Percentiles rank a stretch among this genome's conserved stretches.
Conservation (phyloP, 441 rosid genomes). For the Jatropha podagrica region DNA sequence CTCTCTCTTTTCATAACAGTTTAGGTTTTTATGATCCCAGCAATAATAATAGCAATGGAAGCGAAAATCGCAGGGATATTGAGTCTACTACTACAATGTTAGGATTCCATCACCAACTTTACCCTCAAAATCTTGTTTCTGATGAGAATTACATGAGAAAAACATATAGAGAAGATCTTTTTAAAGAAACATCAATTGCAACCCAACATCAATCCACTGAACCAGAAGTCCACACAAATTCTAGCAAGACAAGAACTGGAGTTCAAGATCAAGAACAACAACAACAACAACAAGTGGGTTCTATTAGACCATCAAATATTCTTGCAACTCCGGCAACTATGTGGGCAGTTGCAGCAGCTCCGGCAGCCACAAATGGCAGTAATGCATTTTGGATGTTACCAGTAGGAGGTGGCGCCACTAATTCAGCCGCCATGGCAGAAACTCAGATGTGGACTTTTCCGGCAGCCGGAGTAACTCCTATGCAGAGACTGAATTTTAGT, state of each 20-base stretch:
- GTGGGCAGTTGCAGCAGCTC: slow-evolving; percentile 65
- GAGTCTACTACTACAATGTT: slow-evolving; percentile 35
- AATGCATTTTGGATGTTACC: slow-evolving; percentile 83
- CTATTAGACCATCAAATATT: slow-evolving; percentile 35
- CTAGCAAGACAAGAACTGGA: slow-evolving; percentile 34
- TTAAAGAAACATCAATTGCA: slow-evolving; percentile 45
- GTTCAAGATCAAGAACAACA: slow-evolving; percentile 46
- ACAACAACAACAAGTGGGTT: slow-evolving; percentile 15
- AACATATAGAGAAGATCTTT: slow-evolving; percentile 61
- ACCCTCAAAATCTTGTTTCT: slow-evolving; percentile 53
- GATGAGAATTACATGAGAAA: slow-evolving; percentile 43
- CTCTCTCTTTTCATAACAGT: slow-evolving; percentile 47
- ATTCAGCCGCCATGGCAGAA: slow-evolving; percentile 34
- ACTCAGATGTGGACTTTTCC: slow-evolving; percentile 80
- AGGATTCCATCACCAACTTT: slow-evolving; percentile 64
- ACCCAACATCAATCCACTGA: slow-evolving; percentile 25
- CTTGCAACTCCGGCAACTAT: slow-evolving; percentile 57
- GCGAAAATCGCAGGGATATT: slow-evolving; percentile 39
- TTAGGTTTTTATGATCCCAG: slow-evolving; percentile 40
- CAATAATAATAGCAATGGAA: slow-evolving; percentile 25
- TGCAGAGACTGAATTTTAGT: slow-evolving; percentile 37
- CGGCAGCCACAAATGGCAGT: slow-evolving; percentile 57
- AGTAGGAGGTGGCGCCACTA: slow-evolving; percentile 43
- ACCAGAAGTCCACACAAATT: slow-evolving; percentile 16
- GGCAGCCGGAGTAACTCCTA: slow-evolving; percentile 27